A percentile compares a stretch with the other conserved stretches of the same genome.
Conservation (phyloP, 257 asterid species). For the Coffea eugenioides region DNA sequence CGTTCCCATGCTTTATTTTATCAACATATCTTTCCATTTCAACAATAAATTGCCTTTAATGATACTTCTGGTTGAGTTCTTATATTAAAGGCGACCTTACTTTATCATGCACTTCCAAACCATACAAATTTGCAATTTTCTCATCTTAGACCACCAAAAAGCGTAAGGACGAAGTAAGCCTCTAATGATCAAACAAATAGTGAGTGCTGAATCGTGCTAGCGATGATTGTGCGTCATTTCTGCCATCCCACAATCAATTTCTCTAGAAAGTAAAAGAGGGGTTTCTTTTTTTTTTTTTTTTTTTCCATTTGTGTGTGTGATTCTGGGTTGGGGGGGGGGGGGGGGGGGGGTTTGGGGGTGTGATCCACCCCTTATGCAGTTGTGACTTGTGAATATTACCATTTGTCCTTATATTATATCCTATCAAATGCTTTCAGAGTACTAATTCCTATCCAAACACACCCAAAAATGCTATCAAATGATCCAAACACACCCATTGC, state of each 20-base stretch:
- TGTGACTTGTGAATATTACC: too few species aligned
- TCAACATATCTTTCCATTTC: not conserved
- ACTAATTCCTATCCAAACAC: too few species aligned
- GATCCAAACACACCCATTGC: too few species aligned
- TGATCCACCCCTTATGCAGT: too few species aligned
- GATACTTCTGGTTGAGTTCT: not conserved
- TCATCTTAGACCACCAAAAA: not conserved
- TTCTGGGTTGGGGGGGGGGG: too few species aligned
- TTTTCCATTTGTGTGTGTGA: too few species aligned
- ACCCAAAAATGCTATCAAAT: too few species aligned
- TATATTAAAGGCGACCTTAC: not conserved
- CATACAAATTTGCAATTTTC: not conserved
- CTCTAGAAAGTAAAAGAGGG: not conserved
- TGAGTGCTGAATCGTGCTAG: not conserved
- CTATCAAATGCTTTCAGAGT: not conserved
- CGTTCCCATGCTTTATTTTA: not conserved
- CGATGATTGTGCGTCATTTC: not conserved
- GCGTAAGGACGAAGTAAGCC: not conserved
- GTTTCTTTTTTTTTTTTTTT: too few species aligned
- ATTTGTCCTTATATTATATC: too few species aligned
- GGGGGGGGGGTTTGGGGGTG: too few species aligned
- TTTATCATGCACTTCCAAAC: constrained; percentile 3
- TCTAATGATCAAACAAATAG: not conserved
- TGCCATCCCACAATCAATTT: not conserved
- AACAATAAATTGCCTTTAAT: not conserved